Base-by-base conservation (phyloP, 2,329 filamentous ascomycete genomes). In the Cercospora beticola region DNA sequence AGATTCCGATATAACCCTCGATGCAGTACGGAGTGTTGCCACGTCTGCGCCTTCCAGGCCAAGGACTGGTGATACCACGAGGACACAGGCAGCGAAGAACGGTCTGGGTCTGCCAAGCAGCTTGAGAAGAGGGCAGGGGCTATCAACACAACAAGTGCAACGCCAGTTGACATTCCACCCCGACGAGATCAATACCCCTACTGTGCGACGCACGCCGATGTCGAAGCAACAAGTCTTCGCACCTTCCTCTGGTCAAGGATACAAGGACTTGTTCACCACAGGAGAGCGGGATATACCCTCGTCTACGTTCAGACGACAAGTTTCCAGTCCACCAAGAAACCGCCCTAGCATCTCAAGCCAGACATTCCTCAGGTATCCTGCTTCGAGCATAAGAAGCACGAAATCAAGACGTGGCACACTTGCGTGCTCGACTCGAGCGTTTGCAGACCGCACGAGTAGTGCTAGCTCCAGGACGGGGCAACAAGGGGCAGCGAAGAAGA, bases 221-320 rank as follows among this genome's bases (percentile, higher is more conserved):
- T 33, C 64, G 9, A 61, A 70, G 59, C 62, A 31, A 23, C 46
- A 31, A 3, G 46, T 43, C 62, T 33, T 63, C 12, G 31, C 66
- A 0, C 43, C 66, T 23, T 36, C 52, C 2, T 16, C 61, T 26
- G 68, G 62, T 14, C 63, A 60, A 0, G 70, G 75, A 28, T 77
- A 77, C 31, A 68, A 78, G 46, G 79, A 80, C 66, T 71, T 81
- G 7, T 80, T 81, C 70, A 79, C 79, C 0, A 77, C 79, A 3
- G 70, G 77, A 2, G 79, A 78, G 64, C 64, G 68, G 2, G 33
- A 66, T n/a, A 58, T 66, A n/a, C 65, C 59, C 18, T 40, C 28
- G 43, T 56, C 57, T 8, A 46, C 65, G 46, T 63, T 33, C 31
- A 60, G 26, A 23, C 57, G 9, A 64, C 65, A 60, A 58, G 54